These are phyloP conservation scores for Xanthoparmelia taractica DNA, from an alignment of 495 filamentous ascomycete genomes.

Conservation along the genomic window DNA sequence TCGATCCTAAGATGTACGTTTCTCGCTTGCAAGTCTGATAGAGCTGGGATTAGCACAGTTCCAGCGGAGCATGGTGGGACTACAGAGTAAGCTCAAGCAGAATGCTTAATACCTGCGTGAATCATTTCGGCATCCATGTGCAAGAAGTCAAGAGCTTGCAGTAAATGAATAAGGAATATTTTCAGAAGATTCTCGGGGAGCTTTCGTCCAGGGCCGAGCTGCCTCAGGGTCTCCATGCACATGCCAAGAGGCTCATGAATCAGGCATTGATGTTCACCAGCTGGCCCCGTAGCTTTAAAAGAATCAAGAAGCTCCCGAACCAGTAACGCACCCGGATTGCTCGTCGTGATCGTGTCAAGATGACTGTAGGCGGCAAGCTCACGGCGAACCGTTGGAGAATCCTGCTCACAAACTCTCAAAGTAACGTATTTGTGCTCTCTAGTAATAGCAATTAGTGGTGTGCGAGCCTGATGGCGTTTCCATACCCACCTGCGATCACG, in stretches of 20 bases:
- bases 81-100: background rate
- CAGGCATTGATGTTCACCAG: constrained; percentile 39
- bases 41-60: constrained; percentile 14
- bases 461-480: background rate
- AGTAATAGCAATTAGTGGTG: no score
- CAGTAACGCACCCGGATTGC: no score
- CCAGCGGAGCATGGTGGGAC: no score
- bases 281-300: constrained; percentile 33
- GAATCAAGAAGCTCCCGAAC: constrained; percentile 34
- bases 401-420: constrained; percentile 36
- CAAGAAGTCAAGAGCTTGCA: constrained; percentile 38
- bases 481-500: constrained; percentile 43
- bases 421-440: constrained; percentile 30
- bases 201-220: constrained; percentile 28
- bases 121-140: constrained; percentile 37
- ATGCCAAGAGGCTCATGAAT: constrained; percentile 39
- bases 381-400: constrained; percentile 25
- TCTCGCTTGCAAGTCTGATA: constrained; percentile 32
- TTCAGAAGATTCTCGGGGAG: constrained; percentile 29
- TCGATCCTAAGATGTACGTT: constrained; percentile 35
- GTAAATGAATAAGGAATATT: constrained; percentile 30
- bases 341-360: constrained; percentile 28
- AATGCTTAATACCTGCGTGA: constrained; percentile 36
- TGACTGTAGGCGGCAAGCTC: constrained; percentile 38
- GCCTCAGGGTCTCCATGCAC: constrained; percentile 29